Base-by-base conservation (phyloP, 768 basidiomycete species). In the Postia placenta region DNA sequence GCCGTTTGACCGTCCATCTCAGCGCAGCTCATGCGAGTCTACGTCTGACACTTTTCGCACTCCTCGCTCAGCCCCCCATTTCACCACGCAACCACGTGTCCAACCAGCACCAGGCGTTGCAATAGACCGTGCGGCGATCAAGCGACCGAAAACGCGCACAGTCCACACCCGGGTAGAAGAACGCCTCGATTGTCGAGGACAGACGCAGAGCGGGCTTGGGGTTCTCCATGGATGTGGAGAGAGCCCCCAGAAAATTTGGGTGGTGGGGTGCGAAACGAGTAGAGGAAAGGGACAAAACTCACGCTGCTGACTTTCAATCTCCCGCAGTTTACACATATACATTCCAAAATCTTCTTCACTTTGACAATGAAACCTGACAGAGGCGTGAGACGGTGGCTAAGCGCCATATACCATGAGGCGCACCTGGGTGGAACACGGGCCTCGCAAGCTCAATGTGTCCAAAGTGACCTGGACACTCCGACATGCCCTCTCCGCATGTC, bases 401-500 rank as follows among this genome's bases (percentile, higher is more conserved):
- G 5, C 33, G 28, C 47, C 6, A 22, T 9, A 9, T 12, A 17
- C 4, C 22, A 19, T 19, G 11, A 4, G 20, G 17, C 84, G 54
- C 68, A 91, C 92, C 92, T 68, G 92, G 87, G 68, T 98, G 95
- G 63, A 93, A 98, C 27, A 96, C 92, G n/a, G 95, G 93, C 59
- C 92, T 77, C 38, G 92, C 92, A 62, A 99, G 73, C 71, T 99
- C 96, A 62, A 99, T 92, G 66, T 98, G 94, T 48, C 96, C 96
- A 73, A 99, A 99, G 68, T 98, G 96, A 44, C 96, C 96, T 23
- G 96, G 94, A 72, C 96, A 99, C 66, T 98, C 96, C 15, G 92
- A 86, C 94, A 98, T 97, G n/a, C 94, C 95, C 77, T 99, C 96
- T 57, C 93, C 94, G 67, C 96, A 98, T 24, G 96, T 98, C 74